A percentile compares a stretch with the other conserved stretches of the same genome.
Evolutionary conservation across 257 asterid species (phyloP).

Genomic region (Lithospermum erythrorhizon): DNA sequence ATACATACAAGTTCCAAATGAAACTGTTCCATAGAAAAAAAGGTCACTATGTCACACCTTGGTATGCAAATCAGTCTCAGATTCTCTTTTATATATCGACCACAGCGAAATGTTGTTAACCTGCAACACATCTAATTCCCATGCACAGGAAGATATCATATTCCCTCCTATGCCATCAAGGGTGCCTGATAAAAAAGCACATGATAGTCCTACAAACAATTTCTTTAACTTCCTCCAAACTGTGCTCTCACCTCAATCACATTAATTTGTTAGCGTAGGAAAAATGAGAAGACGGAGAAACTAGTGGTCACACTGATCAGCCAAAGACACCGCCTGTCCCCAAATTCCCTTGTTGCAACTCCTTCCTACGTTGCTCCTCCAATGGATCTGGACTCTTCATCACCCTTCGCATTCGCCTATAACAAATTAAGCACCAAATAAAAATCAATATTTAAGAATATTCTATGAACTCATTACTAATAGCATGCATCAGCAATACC

Average conservation of each 20-base stretch:
- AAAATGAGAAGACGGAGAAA: constrained; percentile 14
- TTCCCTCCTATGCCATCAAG: constrained; percentile 29
- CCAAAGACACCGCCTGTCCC: constrained; percentile 77
- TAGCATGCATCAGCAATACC: constrained; percentile 25
- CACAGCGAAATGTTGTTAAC: constrained; percentile 21
- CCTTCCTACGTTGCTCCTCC: constrained; percentile 67
- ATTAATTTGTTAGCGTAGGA: constrained; percentile 14
- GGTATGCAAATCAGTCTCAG: constrained; percentile 28
- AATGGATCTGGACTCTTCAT: constrained; percentile 87
- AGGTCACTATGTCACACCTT: constrained; percentile 56
- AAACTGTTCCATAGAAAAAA: constrained; percentile 20
- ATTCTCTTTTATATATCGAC: constrained; percentile 12
- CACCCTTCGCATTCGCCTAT: constrained; percentile 57
- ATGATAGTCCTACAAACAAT: constrained; percentile 30
- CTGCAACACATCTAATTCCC: constrained; percentile 27
- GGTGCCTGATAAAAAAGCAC: constrained; percentile 57
- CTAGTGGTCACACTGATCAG: constrained; percentile 29
- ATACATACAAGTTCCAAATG: constrained; percentile 32
- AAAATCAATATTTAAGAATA: not conserved
- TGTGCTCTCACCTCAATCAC: constrained; percentile 46
- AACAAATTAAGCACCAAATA: constrained; percentile 4
- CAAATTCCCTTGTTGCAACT: constrained; percentile 50
- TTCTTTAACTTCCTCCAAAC: constrained; percentile 26
- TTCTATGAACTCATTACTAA: not conserved
- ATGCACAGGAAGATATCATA: constrained; percentile 16